Conservation (phyloP, 2,329 filamentous ascomycete species). For the Metarhizium sp. region DNA sequence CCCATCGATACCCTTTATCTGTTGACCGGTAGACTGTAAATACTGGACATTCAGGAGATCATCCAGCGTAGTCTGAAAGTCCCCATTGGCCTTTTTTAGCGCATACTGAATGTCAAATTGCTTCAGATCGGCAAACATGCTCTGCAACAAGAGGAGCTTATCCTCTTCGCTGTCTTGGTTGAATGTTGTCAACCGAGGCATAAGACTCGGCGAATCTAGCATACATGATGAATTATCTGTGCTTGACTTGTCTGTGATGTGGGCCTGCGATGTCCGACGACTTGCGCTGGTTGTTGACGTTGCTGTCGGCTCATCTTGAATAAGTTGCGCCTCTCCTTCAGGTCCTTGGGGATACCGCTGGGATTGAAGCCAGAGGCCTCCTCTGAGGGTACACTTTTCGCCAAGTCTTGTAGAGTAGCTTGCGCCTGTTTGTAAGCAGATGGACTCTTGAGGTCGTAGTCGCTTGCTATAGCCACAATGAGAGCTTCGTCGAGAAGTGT, state of each 20-base stretch:
- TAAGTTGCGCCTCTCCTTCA: slow-evolving; percentile 14
- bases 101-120: slow-evolving; percentile 55
- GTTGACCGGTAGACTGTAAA: slow-evolving; percentile 57
- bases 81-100: slow-evolving; percentile 56
- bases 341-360: slow-evolving; percentile 50
- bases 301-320: slow-evolving; percentile 6
- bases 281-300: slow-evolving; percentile 18
- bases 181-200: slow-evolving; percentile 24
- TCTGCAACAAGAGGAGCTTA: slow-evolving; percentile 53
- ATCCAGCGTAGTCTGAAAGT: slow-evolving; percentile 64
- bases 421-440: slow-evolving; percentile 44
- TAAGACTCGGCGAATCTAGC: slow-evolving; percentile 11
- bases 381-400: slow-evolving; percentile 52
- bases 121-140: slow-evolving; percentile 65
- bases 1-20: slow-evolving; percentile 69
- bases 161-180: slow-evolving; percentile 41
- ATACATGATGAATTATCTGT: slow-evolving; percentile 18
- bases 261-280: slow-evolving; percentile 16
- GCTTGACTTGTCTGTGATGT: slow-evolving; percentile 15
- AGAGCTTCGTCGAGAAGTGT: slow-evolving; percentile 68
- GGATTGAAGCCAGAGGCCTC: slow-evolving; percentile 72
- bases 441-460: slow-evolving; percentile 55
- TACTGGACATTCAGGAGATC: slow-evolving; percentile 71
- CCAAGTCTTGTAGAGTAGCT: slow-evolving; percentile 54
- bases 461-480: slow-evolving; percentile 64